A percentile compares a stretch with the other conserved stretches of the same genome.
phyloP scores from a whole-genome alignment of 2,329 filamentous ascomycete species.

The Cladophialophora yegresii region DNA sequence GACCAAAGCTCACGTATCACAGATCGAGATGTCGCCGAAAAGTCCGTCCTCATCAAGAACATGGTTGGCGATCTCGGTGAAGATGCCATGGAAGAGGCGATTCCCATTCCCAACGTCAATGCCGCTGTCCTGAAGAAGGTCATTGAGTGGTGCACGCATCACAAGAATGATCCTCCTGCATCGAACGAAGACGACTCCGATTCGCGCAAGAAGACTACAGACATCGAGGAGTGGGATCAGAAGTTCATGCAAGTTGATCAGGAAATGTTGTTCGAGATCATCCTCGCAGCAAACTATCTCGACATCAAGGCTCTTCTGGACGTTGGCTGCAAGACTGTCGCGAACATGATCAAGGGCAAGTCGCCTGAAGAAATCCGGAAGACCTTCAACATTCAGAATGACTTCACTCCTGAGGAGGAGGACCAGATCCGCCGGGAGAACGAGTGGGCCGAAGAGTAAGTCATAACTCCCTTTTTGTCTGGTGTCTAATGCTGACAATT shows the following conservation, averaged over 20 bases:
- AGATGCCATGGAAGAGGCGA: constrained; percentile 62
- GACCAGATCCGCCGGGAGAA: constrained; percentile 94
- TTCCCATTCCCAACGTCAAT: constrained; percentile 89
- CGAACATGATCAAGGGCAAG: constrained; percentile 99
- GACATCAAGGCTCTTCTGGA: constrained; percentile 98
- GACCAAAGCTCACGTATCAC: constrained; percentile 18
- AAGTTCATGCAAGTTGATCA: constrained; percentile 99
- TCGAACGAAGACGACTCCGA: constrained; percentile 87
- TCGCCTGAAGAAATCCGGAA: constrained; percentile 98
- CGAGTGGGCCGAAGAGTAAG: constrained; percentile 82
- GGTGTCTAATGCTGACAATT: constrained; percentile 3
- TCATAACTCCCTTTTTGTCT: background rate
- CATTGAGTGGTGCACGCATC: constrained; percentile 96
- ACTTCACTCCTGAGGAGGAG: constrained; percentile 98
- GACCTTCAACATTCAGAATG: constrained; percentile 99
- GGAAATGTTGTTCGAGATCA: constrained; percentile 99
- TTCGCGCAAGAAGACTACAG: constrained; percentile 95
- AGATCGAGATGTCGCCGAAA: constrained; percentile 85
- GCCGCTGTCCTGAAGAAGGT: constrained; percentile 93
- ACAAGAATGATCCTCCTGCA: constrained; percentile 83
- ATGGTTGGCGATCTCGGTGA: constrained; percentile 92
- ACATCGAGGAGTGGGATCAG: constrained; percentile 99
- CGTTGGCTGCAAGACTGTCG: constrained; percentile 98
- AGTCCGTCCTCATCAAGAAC: constrained; percentile 96
- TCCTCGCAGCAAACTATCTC: constrained; percentile 95